phyloP scores from a whole-genome alignment of 768 basidiomycete genomes.

The Galerina sulciceps region DNA sequence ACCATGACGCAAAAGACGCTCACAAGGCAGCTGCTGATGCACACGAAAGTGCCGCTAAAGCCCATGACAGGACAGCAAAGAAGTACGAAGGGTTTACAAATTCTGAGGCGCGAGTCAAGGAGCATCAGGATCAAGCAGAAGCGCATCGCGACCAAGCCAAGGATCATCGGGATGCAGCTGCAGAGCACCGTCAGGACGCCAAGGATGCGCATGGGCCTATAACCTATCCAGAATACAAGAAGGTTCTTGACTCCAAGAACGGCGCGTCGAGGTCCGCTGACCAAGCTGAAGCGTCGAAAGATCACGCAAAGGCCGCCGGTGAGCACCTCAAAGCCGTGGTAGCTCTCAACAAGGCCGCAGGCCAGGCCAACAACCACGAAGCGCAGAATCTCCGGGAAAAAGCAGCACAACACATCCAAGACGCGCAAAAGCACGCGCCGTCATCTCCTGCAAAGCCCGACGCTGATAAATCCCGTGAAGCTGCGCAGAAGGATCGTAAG shows the following conservation, averaged over 20 bases:
- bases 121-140: neutral
- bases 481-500: neutral
- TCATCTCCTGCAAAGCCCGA: neutral
- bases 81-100: neutral
- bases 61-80: neutral
- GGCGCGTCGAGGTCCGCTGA: neutral
- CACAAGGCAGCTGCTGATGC: neutral
- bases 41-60: neutral
- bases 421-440: neutral
- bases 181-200: neutral
- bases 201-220: neutral
- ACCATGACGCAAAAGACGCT: neutral
- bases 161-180: neutral
- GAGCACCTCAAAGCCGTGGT: neutral
- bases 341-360: neutral
- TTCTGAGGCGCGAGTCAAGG: neutral
- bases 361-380: neutral
- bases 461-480: neutral
- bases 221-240: neutral
- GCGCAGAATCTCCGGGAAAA: neutral
- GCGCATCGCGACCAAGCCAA: neutral
- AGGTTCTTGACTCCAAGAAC: neutral
- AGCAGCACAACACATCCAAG: neutral
- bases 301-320: neutral
- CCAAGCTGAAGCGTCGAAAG: neutral